Evolutionary conservation across 176 grass and related monocot genomes (phyloP).

Genomic region (Metroxylon sagu): DNA sequence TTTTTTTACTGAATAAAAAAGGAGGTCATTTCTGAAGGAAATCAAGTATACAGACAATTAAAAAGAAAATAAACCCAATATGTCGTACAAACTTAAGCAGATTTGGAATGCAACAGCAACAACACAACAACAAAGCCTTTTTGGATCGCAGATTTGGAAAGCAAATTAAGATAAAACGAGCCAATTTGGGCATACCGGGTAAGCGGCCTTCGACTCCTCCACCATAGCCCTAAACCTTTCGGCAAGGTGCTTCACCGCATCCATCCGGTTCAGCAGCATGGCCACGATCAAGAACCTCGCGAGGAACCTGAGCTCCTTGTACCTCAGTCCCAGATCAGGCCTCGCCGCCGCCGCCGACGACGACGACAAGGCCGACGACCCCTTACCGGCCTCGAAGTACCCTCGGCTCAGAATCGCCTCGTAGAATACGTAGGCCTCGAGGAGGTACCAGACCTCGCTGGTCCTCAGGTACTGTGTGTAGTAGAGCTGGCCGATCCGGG

Average conservation of each 20-base stretch:
- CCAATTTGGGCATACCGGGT: conserved; percentile 42
- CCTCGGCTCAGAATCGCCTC: conserved; percentile 90
- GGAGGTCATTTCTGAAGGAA: too few relatives aligned
- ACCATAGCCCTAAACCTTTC: conserved; percentile 62
- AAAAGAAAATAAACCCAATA: too few relatives aligned
- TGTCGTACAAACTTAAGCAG: too few relatives aligned
- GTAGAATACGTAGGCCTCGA: conserved; percentile 96
- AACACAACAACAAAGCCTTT: too few relatives aligned
- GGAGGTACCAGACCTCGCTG: conserved; percentile 77
- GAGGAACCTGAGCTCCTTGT: conserved; percentile 86
- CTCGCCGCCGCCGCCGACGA: conserved; percentile 26
- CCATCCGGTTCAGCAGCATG: conserved; percentile 59
- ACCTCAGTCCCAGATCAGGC: conserved; percentile 46
- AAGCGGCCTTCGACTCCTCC: conserved; percentile 59
- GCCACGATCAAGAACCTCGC: conserved; percentile 79
- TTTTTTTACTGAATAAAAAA: too few relatives aligned
- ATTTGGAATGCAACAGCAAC: too few relatives aligned
- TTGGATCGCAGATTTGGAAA: background rate
- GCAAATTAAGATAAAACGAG: background rate
- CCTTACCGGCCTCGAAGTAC: conserved; percentile 49
- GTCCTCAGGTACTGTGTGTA: conserved; percentile 91
- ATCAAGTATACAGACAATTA: too few relatives aligned
- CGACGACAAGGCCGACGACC: conserved; percentile 9
- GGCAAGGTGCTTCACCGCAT: conserved; percentile 62
- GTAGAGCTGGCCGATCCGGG: conserved; percentile 99